phyloP scores from a whole-genome alignment of 2,329 filamentous ascomycete genomes.

The Phialophora macrospora region DNA sequence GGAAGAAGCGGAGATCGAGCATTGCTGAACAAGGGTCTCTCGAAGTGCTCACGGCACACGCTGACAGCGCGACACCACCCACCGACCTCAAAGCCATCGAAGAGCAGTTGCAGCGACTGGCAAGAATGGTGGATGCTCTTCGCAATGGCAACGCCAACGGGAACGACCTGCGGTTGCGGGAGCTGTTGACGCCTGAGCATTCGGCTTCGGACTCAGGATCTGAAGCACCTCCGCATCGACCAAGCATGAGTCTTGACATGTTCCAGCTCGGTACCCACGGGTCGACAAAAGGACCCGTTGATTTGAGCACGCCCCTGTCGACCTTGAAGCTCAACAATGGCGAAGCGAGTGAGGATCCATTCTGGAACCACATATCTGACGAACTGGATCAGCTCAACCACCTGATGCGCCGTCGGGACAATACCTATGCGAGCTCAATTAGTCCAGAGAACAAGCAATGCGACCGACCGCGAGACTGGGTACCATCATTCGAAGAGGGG shows the following conservation, averaged over 20 bases:
- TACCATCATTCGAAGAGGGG: not conserved
- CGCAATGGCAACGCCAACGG: conserved; percentile 40
- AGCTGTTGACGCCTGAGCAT: conserved; percentile 27
- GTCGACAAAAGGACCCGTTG: conserved; percentile 16
- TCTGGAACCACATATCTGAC: conserved; percentile 32
- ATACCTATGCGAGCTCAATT: conserved; percentile 21
- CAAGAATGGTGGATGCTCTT: conserved; percentile 52
- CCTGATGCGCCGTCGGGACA: conserved; percentile 39
- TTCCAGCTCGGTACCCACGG: conserved; percentile 17
- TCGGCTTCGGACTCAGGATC: conserved; percentile 26
- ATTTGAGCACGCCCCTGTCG: conserved; percentile 30
- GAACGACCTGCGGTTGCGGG: conserved; percentile 13
- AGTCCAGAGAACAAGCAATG: conserved; percentile 26
- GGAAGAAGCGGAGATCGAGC: conserved; percentile 32
- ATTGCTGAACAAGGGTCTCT: conserved; percentile 5
- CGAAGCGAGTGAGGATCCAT: conserved; percentile 23
- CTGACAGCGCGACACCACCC: conserved; percentile 40
- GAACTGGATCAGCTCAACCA: conserved; percentile 36
- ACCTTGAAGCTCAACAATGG: conserved; percentile 22
- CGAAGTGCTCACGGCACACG: not conserved
- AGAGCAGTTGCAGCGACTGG: conserved; percentile 51
- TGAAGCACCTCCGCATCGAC: conserved; percentile 47
- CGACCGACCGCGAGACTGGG: conserved; percentile 12
- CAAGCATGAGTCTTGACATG: conserved; percentile 47
- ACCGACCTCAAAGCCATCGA: conserved; percentile 48